Conservation (phyloP, 306 rosid species). For the Fagus sylvatica region DNA sequence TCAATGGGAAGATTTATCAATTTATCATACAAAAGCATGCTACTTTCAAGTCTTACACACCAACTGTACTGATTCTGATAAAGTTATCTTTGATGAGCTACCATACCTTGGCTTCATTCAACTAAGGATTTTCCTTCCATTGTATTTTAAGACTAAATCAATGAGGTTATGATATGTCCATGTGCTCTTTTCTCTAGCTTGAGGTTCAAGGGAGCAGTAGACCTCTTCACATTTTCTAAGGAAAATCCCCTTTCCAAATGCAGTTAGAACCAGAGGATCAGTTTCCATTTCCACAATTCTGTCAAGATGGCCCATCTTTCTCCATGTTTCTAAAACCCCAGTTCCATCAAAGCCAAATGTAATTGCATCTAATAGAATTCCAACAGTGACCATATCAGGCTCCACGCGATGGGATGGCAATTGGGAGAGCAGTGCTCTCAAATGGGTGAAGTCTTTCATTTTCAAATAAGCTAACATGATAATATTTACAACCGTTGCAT, state of each 20-base stretch:
- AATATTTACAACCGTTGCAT: slow-evolving; percentile 51
- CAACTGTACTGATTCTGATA: not conserved
- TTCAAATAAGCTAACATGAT: slow-evolving; percentile 62
- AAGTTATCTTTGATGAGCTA: not conserved
- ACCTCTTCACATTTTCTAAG: slow-evolving; percentile 52
- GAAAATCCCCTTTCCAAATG: slow-evolving; percentile 77
- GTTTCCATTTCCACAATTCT: slow-evolving; percentile 58
- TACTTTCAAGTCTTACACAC: not conserved
- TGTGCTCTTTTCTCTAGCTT: slow-evolving; percentile 41
- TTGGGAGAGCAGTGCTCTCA: slow-evolving; percentile 49
- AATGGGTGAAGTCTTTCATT: slow-evolving; percentile 62
- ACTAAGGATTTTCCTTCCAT: slow-evolving; percentile 6
- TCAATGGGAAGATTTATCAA: not conserved
- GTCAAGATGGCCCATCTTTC: slow-evolving; percentile 48
- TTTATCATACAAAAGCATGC: not conserved
- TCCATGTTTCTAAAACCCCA: slow-evolving; percentile 48
- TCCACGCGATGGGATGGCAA: slow-evolving; percentile 36
- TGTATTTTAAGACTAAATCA: slow-evolving; percentile 41
- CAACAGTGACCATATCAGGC: slow-evolving; percentile 61
- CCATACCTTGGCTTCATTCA: slow-evolving; percentile 21
- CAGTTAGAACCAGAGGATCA: slow-evolving; percentile 62
- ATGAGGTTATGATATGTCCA: slow-evolving; percentile 61
- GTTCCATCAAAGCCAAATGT: slow-evolving; percentile 55
- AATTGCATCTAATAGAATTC: slow-evolving; percentile 62
- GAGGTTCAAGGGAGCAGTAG: slow-evolving; percentile 50